A percentile compares a stretch with the other conserved stretches of the same genome.
phyloP scores from a whole-genome alignment of 1,284 basidiomycete genomes.

The Pyrrhoderma lamaoense region DNA sequence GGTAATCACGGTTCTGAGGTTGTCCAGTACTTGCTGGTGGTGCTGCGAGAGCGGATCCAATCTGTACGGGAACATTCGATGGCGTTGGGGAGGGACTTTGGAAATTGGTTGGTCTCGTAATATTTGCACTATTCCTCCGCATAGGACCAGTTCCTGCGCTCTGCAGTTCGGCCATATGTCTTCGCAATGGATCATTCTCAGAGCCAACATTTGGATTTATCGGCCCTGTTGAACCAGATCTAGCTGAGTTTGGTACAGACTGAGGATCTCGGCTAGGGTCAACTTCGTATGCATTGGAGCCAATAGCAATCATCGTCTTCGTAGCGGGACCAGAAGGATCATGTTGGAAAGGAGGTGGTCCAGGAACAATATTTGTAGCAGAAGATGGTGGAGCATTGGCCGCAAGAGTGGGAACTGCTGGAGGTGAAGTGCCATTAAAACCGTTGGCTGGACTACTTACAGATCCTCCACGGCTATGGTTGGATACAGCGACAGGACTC shows the following conservation, averaged over 20 bases:
- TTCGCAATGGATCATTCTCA: constrained; percentile 66
- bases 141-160: constrained; percentile 26
- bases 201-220: constrained; percentile 29
- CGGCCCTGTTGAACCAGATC: constrained; percentile 17
- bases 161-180: constrained; percentile 55
- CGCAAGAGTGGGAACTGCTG: too few species aligned
- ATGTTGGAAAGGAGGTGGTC: constrained; percentile 3
- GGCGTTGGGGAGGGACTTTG: constrained; percentile 25
- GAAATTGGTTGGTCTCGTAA: constrained; percentile 18
- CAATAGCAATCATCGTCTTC: constrained; percentile 62
- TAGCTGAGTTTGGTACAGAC: constrained; percentile 4
- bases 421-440: background rate
- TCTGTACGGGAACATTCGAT: constrained; percentile 7
- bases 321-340: constrained; percentile 21
- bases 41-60: constrained; percentile 11
- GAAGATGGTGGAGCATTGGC: background rate
- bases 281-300: constrained; percentile 56
- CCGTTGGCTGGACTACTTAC: constrained; percentile 27
- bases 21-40: constrained; percentile 8
- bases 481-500: constrained; percentile 26
- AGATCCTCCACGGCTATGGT: constrained; percentile 26
- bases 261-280: constrained; percentile 55
- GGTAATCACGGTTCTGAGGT: constrained; percentile 39
- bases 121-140: constrained; percentile 23
- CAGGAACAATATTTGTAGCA: constrained; percentile 3